These are phyloP conservation scores for Candida sp. DNA, from an alignment of 1,139 yeast genomes.

Conservation along the genomic window DNA sequence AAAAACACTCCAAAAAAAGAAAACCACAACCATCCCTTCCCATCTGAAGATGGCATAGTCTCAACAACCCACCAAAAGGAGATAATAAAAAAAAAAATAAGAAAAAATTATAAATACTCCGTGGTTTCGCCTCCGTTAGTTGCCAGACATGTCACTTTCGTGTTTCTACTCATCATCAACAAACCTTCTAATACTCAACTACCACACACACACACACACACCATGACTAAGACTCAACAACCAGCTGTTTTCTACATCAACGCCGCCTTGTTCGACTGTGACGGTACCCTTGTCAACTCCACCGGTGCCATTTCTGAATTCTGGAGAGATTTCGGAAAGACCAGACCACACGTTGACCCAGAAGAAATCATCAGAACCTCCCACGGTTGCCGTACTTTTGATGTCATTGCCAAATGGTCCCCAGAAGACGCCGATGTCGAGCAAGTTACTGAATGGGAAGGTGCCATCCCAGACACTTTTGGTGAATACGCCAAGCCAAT, in stretches of 20 bases:
- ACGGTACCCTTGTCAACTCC: slow-evolving; percentile 84
- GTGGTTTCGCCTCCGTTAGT: neutral
- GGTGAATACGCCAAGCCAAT: slow-evolving; percentile 76
- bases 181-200: neutral
- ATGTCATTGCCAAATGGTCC: slow-evolving; percentile 74
- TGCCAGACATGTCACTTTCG: neutral
- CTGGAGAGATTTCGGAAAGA: slow-evolving; percentile 76
- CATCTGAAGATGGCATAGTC: neutral
- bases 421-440: slow-evolving; percentile 74
- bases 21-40: neutral
- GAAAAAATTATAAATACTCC: slow-evolving; percentile 1
- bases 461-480: slow-evolving; percentile 70
- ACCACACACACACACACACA: slow-evolving; percentile 3
- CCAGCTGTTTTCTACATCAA: slow-evolving; percentile 51
- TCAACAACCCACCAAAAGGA: neutral
- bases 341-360: slow-evolving; percentile 72
- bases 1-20: neutral
- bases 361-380: slow-evolving; percentile 73
- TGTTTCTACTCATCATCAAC: neutral
- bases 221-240: slow-evolving; percentile 35
- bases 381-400: slow-evolving; percentile 86
- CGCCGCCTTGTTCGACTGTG: slow-evolving; percentile 76
- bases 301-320: slow-evolving; percentile 83
- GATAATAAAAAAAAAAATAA: neutral
- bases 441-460: slow-evolving; percentile 72